phyloP scores from a whole-genome alignment of 2,329 filamentous ascomycete genomes.

The Xylaria multiplex region DNA sequence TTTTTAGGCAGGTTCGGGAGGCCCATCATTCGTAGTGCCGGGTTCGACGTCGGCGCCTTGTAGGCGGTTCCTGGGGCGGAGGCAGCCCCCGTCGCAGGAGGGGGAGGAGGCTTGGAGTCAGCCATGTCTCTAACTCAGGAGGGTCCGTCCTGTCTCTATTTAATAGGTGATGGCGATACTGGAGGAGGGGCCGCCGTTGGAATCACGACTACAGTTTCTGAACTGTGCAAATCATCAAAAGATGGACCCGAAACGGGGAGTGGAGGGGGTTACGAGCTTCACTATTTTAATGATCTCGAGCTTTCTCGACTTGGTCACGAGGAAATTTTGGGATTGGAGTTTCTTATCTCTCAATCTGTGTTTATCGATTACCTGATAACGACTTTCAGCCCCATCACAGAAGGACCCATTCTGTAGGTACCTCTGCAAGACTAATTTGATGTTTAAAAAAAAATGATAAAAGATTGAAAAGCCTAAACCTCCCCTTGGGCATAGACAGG shows the following conservation, averaged over 20 bases:
- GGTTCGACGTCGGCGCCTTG: constrained; percentile 68
- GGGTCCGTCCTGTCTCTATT: too few relatives aligned
- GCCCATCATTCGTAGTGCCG: constrained; percentile 81
- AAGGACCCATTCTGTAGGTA: too few relatives aligned
- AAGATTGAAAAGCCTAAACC: too few relatives aligned
- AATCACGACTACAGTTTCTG: not conserved
- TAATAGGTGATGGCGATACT: not conserved
- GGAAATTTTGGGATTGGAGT: constrained; percentile 22
- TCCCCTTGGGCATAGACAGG: too few relatives aligned
- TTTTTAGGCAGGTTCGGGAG: constrained; percentile 84
- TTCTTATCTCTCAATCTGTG: constrained; percentile 19
- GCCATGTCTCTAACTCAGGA: constrained; percentile 34
- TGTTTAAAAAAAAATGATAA: too few relatives aligned
- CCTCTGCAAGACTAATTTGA: too few relatives aligned
- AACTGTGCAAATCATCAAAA: not conserved
- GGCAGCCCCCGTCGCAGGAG: constrained; percentile 32
- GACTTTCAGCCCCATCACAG: too few relatives aligned
- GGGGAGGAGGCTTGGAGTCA: constrained; percentile 36
- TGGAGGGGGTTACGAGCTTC: not conserved
- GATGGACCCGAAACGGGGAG: not conserved
- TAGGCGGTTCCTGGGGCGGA: constrained; percentile 41
- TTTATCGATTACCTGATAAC: constrained; percentile 20
- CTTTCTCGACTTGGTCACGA: constrained; percentile 16
- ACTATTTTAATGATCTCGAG: not conserved
- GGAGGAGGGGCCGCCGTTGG: not conserved